Base-by-base conservation (phyloP, 441 rosid genomes). In the Pelargonium cotyledonis region DNA sequence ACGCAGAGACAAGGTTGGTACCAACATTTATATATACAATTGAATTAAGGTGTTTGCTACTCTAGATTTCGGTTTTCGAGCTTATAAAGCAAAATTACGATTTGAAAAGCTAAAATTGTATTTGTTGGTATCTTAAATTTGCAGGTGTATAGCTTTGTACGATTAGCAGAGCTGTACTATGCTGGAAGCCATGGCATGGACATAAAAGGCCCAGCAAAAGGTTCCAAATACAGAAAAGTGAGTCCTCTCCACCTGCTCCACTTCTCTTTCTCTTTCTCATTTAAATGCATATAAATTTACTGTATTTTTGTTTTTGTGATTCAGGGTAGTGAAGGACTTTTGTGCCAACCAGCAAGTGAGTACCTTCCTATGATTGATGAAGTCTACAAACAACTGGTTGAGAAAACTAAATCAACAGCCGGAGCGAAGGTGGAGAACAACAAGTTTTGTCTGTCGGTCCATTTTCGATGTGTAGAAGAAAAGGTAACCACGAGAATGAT, bases 151-250 rank as follows among this genome's bases (percentile, higher is more conserved):
- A 84, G 80, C 12, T 91, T 94, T 77, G 99, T 94, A 65, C 86
- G 82, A 49, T 35, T 94, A 72, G 85, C 89, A 44, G 97, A 90
- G 76, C 75, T 91, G 75, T 91, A 94, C 82, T 94, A 94, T 70
- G 99, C 99, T 46, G 99, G 99, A 43, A 94, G 99, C 82, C 99
- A 95, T 77, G 99, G 99, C 35, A 95, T 95, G 99, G 99, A 95
- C 89, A 95, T 95, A 57, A 87, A 81, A 79, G 99, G 96, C 5
- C 99, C 99, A 63, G 79, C 84, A 63, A 86, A 84, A 77, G 85
- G 90, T 57, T 83, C 89, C 72, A 79, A 78, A 71, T 67, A 78
- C 81, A 82, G 83, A 78, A 83, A 83, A 83, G 96, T 86, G 10
- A 78, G 81, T 19, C 75, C 80, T 29, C 75, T 68, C 70, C 66